A percentile compares a stretch with the other conserved stretches of the same genome.
Conservation (phyloP, 352 stramenopile species). For the Pythium biforme region DNA sequence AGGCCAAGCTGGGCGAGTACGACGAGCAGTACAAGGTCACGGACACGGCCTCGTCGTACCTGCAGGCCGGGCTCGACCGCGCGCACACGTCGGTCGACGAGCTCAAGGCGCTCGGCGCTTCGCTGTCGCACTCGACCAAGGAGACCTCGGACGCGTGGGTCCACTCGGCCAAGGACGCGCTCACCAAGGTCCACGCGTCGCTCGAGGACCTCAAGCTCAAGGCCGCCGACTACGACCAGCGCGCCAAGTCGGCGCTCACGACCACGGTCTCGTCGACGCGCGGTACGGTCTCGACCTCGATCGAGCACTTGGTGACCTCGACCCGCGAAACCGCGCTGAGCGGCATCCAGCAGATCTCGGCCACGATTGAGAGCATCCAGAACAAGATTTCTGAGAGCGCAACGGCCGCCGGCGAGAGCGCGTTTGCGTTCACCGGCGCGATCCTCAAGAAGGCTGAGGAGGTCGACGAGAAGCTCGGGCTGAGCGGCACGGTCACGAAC, state of each 20-base stretch:
- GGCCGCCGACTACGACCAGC: slow-evolving; percentile 60
- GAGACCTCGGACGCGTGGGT: slow-evolving; percentile 48
- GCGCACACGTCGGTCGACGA: slow-evolving; percentile 75
- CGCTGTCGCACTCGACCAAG: slow-evolving; percentile 54
- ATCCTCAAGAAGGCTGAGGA: slow-evolving; percentile 59
- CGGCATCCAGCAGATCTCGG: slow-evolving; percentile 61
- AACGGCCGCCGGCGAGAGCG: slow-evolving; percentile 36
- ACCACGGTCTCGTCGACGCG: slow-evolving; percentile 42
- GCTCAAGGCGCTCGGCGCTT: slow-evolving; percentile 54
- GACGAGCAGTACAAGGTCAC: slow-evolving; percentile 70
- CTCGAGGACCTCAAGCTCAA: slow-evolving; percentile 35
- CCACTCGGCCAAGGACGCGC: slow-evolving; percentile 50
- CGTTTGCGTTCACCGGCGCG: slow-evolving; percentile 44
- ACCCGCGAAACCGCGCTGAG: slow-evolving; percentile 51
- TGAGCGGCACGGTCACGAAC: slow-evolving; percentile 48
- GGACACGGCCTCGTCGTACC: slow-evolving; percentile 64
- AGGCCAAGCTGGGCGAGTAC: slow-evolving; percentile 42
- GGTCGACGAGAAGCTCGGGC: slow-evolving; percentile 56
- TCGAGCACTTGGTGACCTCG: slow-evolving; percentile 63
- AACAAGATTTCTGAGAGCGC: slow-evolving; percentile 31
- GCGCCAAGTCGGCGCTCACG: slow-evolving; percentile 30
- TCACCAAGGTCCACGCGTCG: slow-evolving; percentile 48
- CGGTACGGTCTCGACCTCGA: slow-evolving; percentile 55
- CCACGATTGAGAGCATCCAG: slow-evolving; percentile 52
- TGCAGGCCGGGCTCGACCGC: slow-evolving; percentile 62